phyloP scores from a whole-genome alignment of 441 rosid species.

The Rhodomyrtus psidioides region DNA sequence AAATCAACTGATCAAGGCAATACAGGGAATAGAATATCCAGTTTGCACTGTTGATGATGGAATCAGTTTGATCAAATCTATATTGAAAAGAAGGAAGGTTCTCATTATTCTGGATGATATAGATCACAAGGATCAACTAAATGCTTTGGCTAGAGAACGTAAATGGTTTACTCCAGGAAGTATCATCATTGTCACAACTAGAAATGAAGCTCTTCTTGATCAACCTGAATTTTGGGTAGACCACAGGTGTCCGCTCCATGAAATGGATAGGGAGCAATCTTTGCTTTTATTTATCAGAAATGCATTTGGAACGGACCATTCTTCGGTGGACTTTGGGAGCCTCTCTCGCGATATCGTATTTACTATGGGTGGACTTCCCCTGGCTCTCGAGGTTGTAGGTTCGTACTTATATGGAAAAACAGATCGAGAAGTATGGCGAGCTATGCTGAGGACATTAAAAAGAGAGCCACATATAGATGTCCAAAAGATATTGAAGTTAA shows the following conservation, averaged over 20 bases:
- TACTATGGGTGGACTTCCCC: neutral
- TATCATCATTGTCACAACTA: neutral
- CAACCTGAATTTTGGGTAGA: neutral
- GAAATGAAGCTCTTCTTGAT: neutral
- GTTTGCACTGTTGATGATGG: neutral
- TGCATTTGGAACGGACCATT: neutral
- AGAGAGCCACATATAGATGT: neutral
- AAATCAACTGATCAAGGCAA: neutral
- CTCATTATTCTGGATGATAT: neutral
- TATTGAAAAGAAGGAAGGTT: neutral
- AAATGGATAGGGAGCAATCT: accelerated
- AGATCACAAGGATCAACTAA: no score
- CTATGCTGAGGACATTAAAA: accelerated
- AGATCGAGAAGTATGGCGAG: neutral
- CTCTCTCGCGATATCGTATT: neutral
- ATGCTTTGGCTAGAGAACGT: accelerated
- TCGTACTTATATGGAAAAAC: neutral
- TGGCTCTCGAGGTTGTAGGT: neutral
- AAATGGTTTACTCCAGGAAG: neutral
- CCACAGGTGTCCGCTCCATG: neutral
- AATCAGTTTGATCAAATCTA: accelerated
- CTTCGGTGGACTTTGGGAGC: accelerated
- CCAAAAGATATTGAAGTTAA: neutral
- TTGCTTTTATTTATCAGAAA: neutral
- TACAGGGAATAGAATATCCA: neutral